Evolutionary conservation across 1,284 basidiomycete genomes (phyloP).

Genomic region (Tylopilus sp.): DNA sequence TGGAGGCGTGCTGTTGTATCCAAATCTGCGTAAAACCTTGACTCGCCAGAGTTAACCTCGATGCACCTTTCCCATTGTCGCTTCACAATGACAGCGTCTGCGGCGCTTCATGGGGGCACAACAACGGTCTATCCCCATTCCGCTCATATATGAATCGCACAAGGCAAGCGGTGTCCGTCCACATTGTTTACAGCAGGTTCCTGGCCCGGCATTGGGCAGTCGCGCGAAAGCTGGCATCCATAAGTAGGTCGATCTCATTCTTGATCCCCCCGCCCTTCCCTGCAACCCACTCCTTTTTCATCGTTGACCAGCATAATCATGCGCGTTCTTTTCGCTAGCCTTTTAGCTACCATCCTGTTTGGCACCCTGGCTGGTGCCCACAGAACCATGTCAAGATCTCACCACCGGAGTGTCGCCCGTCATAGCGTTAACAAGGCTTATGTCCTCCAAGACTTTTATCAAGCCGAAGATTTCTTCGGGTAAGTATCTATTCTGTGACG

Average conservation of each 20-base stretch:
- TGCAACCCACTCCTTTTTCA: conserved; percentile 4
- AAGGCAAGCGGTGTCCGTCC: conserved; percentile 10
- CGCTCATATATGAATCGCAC: conserved; percentile 13
- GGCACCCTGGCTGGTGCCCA: conserved; percentile 34
- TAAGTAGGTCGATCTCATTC: conserved; percentile 1
- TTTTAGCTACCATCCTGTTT: conserved; percentile 21
- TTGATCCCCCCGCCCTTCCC: not conserved
- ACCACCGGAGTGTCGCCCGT: conserved; percentile 27
- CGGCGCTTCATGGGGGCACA: conserved; percentile 1
- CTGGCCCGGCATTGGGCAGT: conserved; percentile 2
- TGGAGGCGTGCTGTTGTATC: no score
- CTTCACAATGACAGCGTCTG: not conserved
- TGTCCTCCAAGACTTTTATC: conserved; percentile 26
- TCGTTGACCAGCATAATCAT: conserved; percentile 17
- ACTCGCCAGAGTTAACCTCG: not conserved
- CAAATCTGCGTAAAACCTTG: not conserved
- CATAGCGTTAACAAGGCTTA: conserved; percentile 20
- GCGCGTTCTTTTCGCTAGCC: conserved; percentile 27
- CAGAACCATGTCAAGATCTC: conserved; percentile 17
- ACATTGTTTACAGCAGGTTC: not conserved
- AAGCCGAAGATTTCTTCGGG: conserved; percentile 29
- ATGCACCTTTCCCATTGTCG: not conserved
- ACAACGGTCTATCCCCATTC: conserved; percentile 1
- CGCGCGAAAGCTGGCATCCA: not conserved
- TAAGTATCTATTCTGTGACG: no score